These are phyloP conservation scores for Exsudoporus frostii DNA, from an alignment of 768 basidiomycete genomes.

Conservation along the genomic window DNA sequence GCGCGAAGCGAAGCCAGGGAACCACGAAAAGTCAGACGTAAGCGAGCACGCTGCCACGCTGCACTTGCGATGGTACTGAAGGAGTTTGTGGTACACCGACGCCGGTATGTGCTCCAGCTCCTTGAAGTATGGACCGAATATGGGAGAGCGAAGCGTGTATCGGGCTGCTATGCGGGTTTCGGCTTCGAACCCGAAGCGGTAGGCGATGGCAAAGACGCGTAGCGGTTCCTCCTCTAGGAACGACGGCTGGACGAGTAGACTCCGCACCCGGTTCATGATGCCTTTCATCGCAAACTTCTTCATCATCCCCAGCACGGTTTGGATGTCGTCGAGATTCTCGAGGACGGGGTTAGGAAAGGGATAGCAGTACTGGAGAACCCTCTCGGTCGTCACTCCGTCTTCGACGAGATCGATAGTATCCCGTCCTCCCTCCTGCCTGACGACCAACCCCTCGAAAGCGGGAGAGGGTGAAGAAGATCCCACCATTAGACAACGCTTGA, in stretches of 20 bases:
- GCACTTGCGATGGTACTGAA: slow-evolving; percentile 36
- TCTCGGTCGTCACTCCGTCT: slow-evolving; percentile 29
- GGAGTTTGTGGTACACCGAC: slow-evolving; percentile 34
- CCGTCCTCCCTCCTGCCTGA: slow-evolving; percentile 22
- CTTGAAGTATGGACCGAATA: slow-evolving; percentile 33
- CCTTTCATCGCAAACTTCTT: slow-evolving; percentile 39
- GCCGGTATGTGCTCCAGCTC: slow-evolving; percentile 39
- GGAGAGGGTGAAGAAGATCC: slow-evolving; percentile 30
- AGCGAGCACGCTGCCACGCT: slow-evolving; percentile 30
- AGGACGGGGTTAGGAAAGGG: slow-evolving; percentile 34
- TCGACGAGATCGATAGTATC: slow-evolving; percentile 34
- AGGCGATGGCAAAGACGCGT: slow-evolving; percentile 39
- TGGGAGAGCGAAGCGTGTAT: slow-evolving; percentile 34
- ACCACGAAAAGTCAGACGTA: slow-evolving; percentile 36
- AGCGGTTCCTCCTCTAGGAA: slow-evolving; percentile 32
- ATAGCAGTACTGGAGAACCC: slow-evolving; percentile 36
- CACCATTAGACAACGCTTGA: slow-evolving; percentile 31
- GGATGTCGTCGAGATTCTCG: slow-evolving; percentile 34
- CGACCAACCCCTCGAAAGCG: slow-evolving; percentile 22
- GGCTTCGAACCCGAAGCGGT: slow-evolving; percentile 33
- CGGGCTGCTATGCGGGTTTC: slow-evolving; percentile 36
- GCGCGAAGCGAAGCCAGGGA: slow-evolving; percentile 34
- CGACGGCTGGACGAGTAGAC: slow-evolving; percentile 23
- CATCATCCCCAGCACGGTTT: slow-evolving; percentile 34
- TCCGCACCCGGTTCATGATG: slow-evolving; percentile 28